Percentiles rank a stretch among this genome's conserved stretches.
Conservation (phyloP, 148 eudicot species). For the Oxyria digyna region DNA sequence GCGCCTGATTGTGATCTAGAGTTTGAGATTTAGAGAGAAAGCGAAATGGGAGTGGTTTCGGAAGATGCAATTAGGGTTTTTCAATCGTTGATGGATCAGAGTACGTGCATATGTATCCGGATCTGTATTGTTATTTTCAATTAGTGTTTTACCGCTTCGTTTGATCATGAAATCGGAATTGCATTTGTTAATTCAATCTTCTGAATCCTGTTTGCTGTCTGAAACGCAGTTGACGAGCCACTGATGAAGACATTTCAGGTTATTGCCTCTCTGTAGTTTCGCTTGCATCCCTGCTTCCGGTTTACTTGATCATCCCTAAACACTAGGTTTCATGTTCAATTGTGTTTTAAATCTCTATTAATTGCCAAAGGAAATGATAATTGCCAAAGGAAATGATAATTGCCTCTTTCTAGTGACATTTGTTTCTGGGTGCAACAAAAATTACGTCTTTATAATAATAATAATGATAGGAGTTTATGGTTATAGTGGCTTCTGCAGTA, state of each 20-base stretch:
- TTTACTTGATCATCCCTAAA: neutral
- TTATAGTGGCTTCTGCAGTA: neutral
- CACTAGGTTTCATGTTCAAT: neutral
- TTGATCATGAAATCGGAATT: too few species aligned
- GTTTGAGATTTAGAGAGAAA: neutral
- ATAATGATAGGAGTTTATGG: neutral
- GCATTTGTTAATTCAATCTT: neutral
- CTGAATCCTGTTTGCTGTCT: neutral
- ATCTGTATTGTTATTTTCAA: neutral
- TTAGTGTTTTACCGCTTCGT: neutral
- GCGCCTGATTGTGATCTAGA: neutral
- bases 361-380: too few species aligned
- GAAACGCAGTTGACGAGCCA: slow-evolving; percentile 42
- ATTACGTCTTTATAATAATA: neutral
- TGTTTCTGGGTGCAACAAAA: too few species aligned
- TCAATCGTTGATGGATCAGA: slow-evolving; percentile 4
- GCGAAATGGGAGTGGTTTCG: slow-evolving; percentile 2
- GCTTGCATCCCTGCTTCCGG: neutral
- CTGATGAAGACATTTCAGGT: slow-evolving; percentile 43
- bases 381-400: neutral
- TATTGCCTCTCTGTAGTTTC: neutral
- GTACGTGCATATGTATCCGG: neutral
- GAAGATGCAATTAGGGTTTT: slow-evolving; percentile 2
- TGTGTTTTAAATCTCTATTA: neutral
- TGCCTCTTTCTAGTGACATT: neutral